A percentile compares a stretch with the other conserved stretches of the same genome.
These are phyloP conservation scores for Capsicum baccatum DNA, from an alignment of 257 asterid species.

Conservation along the genomic window DNA sequence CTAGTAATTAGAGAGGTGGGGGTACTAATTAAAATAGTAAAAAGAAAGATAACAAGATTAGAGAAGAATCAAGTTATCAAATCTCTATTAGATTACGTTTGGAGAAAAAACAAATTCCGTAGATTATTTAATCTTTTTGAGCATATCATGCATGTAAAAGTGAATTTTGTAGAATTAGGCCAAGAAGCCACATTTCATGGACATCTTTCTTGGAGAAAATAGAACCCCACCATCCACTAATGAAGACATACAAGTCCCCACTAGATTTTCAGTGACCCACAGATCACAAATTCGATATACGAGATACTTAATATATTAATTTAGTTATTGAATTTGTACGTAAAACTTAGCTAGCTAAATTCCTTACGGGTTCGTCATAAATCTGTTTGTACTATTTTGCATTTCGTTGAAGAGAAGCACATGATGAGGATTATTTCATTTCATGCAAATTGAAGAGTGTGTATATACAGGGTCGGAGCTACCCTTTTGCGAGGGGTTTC, in stretches of 20 bases:
- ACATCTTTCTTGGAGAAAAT: neutral
- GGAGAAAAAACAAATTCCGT: neutral
- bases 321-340: neutral
- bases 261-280: neutral
- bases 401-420: too few species aligned
- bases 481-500: too few species aligned
- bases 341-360: neutral
- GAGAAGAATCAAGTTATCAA: conserved; percentile 19
- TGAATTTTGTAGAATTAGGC: neutral
- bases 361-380: neutral
- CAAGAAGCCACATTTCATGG: neutral
- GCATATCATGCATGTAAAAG: neutral
- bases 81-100: conserved; percentile 15
- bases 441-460: too few species aligned
- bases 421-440: too few species aligned
- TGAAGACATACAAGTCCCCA: neutral
- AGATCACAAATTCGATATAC: neutral
- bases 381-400: too few species aligned
- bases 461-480: too few species aligned
- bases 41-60: conserved; percentile 4
- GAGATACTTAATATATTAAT: too few species aligned
- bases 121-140: neutral
- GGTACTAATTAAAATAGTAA: neutral
- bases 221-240: neutral
- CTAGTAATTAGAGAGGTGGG: neutral